phyloP scores from a whole-genome alignment of 495 filamentous ascomycete genomes.

The Hyaloscypha hepaticicola region DNA sequence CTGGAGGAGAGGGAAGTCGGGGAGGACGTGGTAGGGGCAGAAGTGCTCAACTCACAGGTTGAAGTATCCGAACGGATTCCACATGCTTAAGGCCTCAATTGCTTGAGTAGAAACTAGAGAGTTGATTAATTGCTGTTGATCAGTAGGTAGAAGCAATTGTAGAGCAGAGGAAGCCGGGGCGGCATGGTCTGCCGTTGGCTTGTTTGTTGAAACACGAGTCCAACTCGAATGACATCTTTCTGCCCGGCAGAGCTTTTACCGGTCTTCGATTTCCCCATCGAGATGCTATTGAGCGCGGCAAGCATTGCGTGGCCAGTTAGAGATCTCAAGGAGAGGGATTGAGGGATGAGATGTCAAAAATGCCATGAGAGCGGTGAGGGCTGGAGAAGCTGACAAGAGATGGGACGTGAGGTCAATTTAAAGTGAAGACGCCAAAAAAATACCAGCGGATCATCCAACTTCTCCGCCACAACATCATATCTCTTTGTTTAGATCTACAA shows the following conservation, averaged over 20 bases:
- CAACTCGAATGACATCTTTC: neutral
- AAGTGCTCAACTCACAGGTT: slow-evolving; percentile 8
- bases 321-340: neutral
- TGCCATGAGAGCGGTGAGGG: neutral
- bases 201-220: neutral
- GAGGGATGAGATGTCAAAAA: neutral
- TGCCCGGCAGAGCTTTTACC: neutral
- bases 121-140: neutral
- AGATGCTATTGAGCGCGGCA: neutral
- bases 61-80: slow-evolving; percentile 19
- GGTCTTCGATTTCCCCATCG: neutral
- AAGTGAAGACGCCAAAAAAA: no score
- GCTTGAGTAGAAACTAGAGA: neutral
- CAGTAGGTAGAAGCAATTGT: neutral
- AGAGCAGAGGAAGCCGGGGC: neutral
- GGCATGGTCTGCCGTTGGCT: neutral
- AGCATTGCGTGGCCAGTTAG: neutral
- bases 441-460: no score
- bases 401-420: neutral
- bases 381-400: neutral
- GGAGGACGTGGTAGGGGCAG: no score
- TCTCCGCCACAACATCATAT: no score
- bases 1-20: neutral
- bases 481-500: no score
- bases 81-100: slow-evolving; percentile 1